Conservation (phyloP, 805 yeast species). For the Lipomyces sp. region DNA sequence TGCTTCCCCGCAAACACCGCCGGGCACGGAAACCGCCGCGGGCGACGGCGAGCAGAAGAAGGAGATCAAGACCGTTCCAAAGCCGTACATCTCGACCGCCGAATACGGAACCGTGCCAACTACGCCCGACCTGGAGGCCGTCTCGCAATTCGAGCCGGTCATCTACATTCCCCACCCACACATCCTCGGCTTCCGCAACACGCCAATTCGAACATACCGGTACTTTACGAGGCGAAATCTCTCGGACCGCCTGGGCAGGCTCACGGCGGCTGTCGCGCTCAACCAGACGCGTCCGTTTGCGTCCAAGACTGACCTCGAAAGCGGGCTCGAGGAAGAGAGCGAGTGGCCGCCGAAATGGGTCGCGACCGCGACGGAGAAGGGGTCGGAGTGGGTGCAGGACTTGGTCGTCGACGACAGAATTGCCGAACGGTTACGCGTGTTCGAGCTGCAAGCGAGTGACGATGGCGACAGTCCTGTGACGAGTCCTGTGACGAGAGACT, state of each 20-base stretch:
- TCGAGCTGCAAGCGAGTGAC: slow-evolving; percentile 25
- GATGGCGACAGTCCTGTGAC: slow-evolving; percentile 2
- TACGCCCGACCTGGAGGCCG: slow-evolving; percentile 50
- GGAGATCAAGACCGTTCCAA: slow-evolving; percentile 45
- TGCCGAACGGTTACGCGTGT: slow-evolving; percentile 44
- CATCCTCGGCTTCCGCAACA: slow-evolving; percentile 69
- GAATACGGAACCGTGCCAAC: slow-evolving; percentile 54
- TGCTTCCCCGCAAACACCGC: slow-evolving; percentile 4
- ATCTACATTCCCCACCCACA: slow-evolving; percentile 74
- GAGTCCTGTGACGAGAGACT: neutral
- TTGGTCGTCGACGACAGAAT: slow-evolving; percentile 69
- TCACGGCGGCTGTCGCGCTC: slow-evolving; percentile 52
- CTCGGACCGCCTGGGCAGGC: slow-evolving; percentile 60
- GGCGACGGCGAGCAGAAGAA: slow-evolving; percentile 36
- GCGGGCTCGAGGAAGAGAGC: slow-evolving; percentile 60
- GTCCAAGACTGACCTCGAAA: slow-evolving; percentile 42
- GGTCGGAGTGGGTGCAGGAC: slow-evolving; percentile 86
- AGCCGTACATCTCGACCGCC: slow-evolving; percentile 52
- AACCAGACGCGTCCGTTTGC: slow-evolving; percentile 55
- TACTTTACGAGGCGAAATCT: slow-evolving; percentile 71
- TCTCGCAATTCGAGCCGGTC: slow-evolving; percentile 51
- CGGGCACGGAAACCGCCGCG: slow-evolving; percentile 12
- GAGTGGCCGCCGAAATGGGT: slow-evolving; percentile 91
- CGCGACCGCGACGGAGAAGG: slow-evolving; percentile 62
- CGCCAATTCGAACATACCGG: slow-evolving; percentile 72